Conservation (phyloP, 208 protist genomes). For the Trypanosomatidae sp. region DNA sequence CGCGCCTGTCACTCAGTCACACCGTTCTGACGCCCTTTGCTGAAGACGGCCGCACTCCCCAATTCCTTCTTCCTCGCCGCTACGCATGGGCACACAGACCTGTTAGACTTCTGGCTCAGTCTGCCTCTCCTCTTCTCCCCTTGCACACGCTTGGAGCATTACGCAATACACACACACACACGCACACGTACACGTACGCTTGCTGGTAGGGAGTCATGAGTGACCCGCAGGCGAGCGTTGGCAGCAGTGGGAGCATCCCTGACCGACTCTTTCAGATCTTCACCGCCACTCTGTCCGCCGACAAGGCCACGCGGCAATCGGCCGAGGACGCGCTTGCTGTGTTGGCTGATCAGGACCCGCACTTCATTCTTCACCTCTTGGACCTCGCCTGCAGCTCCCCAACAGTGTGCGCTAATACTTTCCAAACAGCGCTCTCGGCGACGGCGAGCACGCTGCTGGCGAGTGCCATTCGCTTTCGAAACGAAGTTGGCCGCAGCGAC, state of each 20-base stretch:
- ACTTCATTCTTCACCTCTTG: conserved; percentile 61
- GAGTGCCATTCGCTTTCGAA: conserved; percentile 72
- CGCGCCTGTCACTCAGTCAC: not conserved
- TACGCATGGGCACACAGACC: not conserved
- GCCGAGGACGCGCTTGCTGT: conserved; percentile 65
- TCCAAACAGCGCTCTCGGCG: conserved; percentile 1
- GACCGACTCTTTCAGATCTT: conserved; percentile 73
- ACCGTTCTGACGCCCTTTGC: not conserved
- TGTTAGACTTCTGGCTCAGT: not conserved
- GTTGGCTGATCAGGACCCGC: conserved; percentile 42
- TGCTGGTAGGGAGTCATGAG: not conserved
- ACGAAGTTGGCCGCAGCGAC: conserved; percentile 66
- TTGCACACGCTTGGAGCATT: not conserved
- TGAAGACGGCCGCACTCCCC: not conserved
- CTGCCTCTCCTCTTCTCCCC: not conserved
- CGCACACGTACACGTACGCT: not conserved
- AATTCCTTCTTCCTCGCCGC: not conserved
- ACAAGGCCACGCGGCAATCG: conserved; percentile 59
- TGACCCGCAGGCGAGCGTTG: not conserved
- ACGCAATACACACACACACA: not conserved
- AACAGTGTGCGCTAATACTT: conserved; percentile 23
- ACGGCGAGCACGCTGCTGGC: conserved; percentile 38
- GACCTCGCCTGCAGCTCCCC: conserved; percentile 42
- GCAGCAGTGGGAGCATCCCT: conserved; percentile 14
- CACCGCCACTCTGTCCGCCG: conserved; percentile 53